Evolutionary conservation across 208 protist species (phyloP).

Genomic region (Vickermania spadyakhi): DNA sequence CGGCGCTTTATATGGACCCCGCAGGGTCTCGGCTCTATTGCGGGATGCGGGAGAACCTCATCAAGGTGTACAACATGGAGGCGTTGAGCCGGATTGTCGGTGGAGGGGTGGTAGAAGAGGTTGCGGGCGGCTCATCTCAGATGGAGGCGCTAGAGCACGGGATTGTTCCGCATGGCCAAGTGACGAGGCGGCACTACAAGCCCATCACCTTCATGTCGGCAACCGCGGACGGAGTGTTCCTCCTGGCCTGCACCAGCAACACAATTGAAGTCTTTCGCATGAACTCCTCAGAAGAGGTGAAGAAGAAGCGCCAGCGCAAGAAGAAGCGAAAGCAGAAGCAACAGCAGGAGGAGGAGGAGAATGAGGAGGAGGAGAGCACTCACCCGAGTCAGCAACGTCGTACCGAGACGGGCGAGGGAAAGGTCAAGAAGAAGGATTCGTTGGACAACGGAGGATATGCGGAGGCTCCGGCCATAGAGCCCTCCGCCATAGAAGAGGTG

Average conservation of each 20-base stretch:
- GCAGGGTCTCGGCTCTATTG: slow-evolving; percentile 64
- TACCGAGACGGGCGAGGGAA: slow-evolving; percentile 9
- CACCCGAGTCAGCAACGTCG: slow-evolving; percentile 4
- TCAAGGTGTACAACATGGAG: slow-evolving; percentile 83
- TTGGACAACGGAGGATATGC: neutral
- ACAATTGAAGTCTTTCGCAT: slow-evolving; percentile 80
- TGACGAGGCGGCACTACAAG: slow-evolving; percentile 75
- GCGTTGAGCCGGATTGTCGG: slow-evolving; percentile 9
- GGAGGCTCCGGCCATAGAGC: slow-evolving; percentile 1
- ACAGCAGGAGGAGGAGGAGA: slow-evolving; percentile 3
- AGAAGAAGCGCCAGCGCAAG: slow-evolving; percentile 62
- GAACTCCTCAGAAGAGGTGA: slow-evolving; percentile 55
- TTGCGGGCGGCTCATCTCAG: neutral
- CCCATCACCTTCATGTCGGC: slow-evolving; percentile 62
- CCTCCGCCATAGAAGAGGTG: slow-evolving; percentile 63
- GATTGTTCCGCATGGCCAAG: slow-evolving; percentile 50
- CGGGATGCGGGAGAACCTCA: slow-evolving; percentile 73
- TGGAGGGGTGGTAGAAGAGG: neutral
- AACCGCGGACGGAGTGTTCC: slow-evolving; percentile 50
- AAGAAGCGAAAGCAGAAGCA: slow-evolving; percentile 38
- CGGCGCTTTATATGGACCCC: slow-evolving; percentile 53
- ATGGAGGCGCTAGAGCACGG: slow-evolving; percentile 3
- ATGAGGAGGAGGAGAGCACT: slow-evolving; percentile 15
- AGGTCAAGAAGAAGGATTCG: neutral
- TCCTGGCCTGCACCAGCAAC: slow-evolving; percentile 76